A percentile compares a stretch with the other conserved stretches of the same genome.
phyloP scores from a whole-genome alignment of 371 early-diverging fungal species.

The Blakeslea trispora region DNA sequence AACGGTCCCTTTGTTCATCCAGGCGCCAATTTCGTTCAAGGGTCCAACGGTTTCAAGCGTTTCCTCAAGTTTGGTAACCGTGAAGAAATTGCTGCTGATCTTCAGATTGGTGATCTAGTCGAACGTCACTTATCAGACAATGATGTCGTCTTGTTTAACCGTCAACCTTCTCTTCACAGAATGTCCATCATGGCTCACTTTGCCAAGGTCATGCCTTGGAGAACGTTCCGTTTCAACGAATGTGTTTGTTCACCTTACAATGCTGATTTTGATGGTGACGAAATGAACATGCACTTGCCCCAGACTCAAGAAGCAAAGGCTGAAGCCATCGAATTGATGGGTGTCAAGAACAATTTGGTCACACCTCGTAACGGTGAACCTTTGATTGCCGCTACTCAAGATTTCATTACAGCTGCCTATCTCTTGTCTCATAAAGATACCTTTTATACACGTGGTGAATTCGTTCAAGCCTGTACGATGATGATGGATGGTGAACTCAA shows the following conservation, averaged over 20 bases:
- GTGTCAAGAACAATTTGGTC: slow-evolving; percentile 96
- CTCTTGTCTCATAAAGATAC: slow-evolving; percentile 91
- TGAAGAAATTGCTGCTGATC: slow-evolving; percentile 66
- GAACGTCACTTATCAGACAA: slow-evolving; percentile 97
- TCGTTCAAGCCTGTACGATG: slow-evolving; percentile 89
- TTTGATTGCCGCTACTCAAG: slow-evolving; percentile 98
- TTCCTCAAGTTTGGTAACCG: slow-evolving; percentile 80
- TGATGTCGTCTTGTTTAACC: slow-evolving; percentile 99
- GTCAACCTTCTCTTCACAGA: slow-evolving; percentile 99
- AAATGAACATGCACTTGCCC: slow-evolving; percentile 99
- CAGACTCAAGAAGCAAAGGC: slow-evolving; percentile 99
- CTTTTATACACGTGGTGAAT: slow-evolving; percentile 95
- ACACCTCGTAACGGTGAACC: slow-evolving; percentile 97
- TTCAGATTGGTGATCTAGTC: slow-evolving; percentile 94
- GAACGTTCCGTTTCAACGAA: slow-evolving; percentile 99
- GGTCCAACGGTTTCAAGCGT: slow-evolving; percentile 53
- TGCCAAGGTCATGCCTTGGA: slow-evolving; percentile 95
- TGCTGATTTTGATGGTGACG: slow-evolving; percentile 99
- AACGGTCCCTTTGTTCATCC: slow-evolving; percentile 96
- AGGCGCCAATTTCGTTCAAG: slow-evolving; percentile 92
- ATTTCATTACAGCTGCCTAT: slow-evolving; percentile 98
- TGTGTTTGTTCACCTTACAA: slow-evolving; percentile 99
- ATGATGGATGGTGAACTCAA: slow-evolving; percentile 79
- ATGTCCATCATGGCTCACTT: slow-evolving; percentile 99
- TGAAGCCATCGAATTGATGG: slow-evolving; percentile 98